Conservation (phyloP, 306 rosid species). For the Biancaea sappan region DNA sequence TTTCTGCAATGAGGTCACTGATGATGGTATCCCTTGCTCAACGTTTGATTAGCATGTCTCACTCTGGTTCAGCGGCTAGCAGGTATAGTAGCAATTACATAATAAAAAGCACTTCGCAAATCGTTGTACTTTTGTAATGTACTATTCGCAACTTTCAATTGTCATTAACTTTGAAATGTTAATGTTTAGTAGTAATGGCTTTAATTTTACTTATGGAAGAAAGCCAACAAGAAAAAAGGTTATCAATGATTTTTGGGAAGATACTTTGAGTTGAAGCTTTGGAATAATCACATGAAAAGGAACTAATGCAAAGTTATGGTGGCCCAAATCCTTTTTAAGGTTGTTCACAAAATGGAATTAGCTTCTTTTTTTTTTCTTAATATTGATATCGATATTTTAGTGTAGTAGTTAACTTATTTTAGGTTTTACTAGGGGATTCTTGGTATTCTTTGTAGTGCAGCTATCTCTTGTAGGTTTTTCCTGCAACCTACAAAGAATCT, state of each 20-base stretch:
- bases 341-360: slow-evolving; percentile 28
- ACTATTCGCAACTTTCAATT: background rate
- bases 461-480: slow-evolving; percentile 9
- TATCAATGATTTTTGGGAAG: slow-evolving; percentile 20
- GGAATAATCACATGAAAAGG: slow-evolving; percentile 15
- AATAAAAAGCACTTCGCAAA: background rate
- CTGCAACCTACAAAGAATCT: slow-evolving; percentile 23
- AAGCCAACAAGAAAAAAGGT: background rate
- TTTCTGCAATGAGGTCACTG: slow-evolving; percentile 89
- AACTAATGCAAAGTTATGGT: slow-evolving; percentile 6
- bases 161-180: slow-evolving; percentile 18
- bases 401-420: slow-evolving; percentile 20
- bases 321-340: slow-evolving; percentile 31
- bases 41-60: slow-evolving; percentile 84
- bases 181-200: slow-evolving; percentile 7
- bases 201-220: slow-evolving; percentile 21
- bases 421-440: slow-evolving; percentile 36
- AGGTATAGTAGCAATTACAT: slow-evolving; percentile 53
- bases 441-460: slow-evolving; percentile 33
- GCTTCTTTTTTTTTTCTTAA: slow-evolving; percentile 24
- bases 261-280: slow-evolving; percentile 10
- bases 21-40: slow-evolving; percentile 97
- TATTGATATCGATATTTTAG: slow-evolving; percentile 27
- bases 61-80: slow-evolving; percentile 82
- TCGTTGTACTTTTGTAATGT: slow-evolving; percentile 20